Base-by-base conservation (phyloP, 139 green algal genomes). In the Coelastrella sp. region DNA sequence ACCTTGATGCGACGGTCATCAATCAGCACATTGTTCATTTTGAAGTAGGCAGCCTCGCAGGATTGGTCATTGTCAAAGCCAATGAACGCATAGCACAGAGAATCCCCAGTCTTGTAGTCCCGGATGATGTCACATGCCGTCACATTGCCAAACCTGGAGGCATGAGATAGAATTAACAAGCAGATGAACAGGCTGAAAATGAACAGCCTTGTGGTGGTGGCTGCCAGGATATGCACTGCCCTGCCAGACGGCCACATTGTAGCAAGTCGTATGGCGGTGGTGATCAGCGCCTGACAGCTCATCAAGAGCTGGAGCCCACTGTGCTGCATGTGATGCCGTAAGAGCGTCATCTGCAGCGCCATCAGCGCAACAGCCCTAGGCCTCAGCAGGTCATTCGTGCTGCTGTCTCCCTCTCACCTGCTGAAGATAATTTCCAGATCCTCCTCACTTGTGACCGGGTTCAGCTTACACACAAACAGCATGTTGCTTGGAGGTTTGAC, bases 21-120 rank as follows among this genome's bases (percentile, higher is more conserved):
- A 80, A 99, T 99, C 19, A 99, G 93, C 56, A 98, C 97, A 91
- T 99, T 99, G 95, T 99, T 98, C 98, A 99, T 99, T 92, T 99
- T 99, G 94, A 99, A 98, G 92, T 99, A 99, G 0, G 97, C 98
- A 20, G 97, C 93, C 92, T 99, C 98, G 73, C 93, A 97, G 0
- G 96, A 81, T 27, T 96, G 92, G 65, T 99, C 96, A 17, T 70
- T 96, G 83, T 99, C 97, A 87, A 96, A 98, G 17, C 96, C 93
- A 3, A 98, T 94, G 95, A 99, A 99, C 10, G 92, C 98, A 90
- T 99, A 99, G 94, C 95, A 97, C 15, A 99, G 94, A 27, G 92
- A 97, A 91, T 99, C 98, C 4, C 98, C 98, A 0, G 98, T 99
- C 93, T 99, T 99, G 66, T 81, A 96, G 92, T 99, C 98, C 0